Evolutionary conservation across 2,329 filamentous ascomycete species (phyloP), one percentile per base, ranked within the genome.

Genomic region (Scedosporium apiospermum): DNA sequence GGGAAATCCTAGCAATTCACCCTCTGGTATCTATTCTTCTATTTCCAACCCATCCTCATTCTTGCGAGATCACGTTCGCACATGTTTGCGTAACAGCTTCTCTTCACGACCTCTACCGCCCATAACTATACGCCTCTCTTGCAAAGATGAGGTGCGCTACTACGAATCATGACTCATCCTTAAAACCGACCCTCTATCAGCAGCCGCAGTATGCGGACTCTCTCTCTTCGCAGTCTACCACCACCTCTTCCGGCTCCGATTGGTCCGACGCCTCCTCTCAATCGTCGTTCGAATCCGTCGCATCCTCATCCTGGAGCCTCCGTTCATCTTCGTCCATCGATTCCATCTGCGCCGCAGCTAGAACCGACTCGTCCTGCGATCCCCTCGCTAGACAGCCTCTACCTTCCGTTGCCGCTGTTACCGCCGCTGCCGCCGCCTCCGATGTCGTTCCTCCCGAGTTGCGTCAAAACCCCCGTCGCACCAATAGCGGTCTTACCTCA

Each of bases 231-330:
- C 77, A 91, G 79, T 85, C 87, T 71, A 88, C 88, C 63, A 90
- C 89, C 68, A 85, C 88, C 64, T 91, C 90, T 34, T 88, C 88
- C 63, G 84, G 86, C 63, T 95, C 90, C 41, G 81, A 91, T 69
- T 95, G 91, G 81, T 95, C 91, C 67, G 81, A 88, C 70, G 83
- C 80, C 60, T 88, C 86, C 63, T 87, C 85, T 21, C 88, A 91
- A 75, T 80, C 81, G 65, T 90, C 89, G 62, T 85, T 88, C 69
- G 87, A 88, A 65, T 86, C 87, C 49, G 86, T 85, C 62, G 74
- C 82, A 66, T 87, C 87, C 62, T 80, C 84, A 34, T 42, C 55
- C n/a, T 51, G 51, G 46, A 49, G 27, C 61, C 65, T 58, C 57
- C 53, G 41, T 58, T 61, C 61, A 38, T 63, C 42, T 63, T 61